These are phyloP conservation scores for Haematococcus lacustris DNA, from an alignment of 139 green algal genomes.

Conservation along the genomic window DNA sequence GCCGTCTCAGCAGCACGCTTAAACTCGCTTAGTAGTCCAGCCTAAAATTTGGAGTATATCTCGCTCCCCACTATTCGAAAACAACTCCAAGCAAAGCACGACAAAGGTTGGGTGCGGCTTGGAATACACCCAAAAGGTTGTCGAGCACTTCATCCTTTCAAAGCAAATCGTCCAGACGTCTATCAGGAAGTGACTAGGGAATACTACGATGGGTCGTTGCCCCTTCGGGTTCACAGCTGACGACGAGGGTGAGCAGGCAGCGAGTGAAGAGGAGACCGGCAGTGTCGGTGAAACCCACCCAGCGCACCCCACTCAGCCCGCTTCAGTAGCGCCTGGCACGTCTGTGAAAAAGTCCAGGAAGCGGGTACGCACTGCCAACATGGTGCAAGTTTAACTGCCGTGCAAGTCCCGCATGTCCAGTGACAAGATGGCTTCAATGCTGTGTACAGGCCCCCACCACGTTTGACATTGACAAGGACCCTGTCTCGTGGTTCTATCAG, in stretches of 20 bases:
- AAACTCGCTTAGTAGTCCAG: too few relatives aligned
- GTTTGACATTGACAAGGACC: conserved; percentile 29
- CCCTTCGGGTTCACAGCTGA: background rate
- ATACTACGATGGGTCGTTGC: background rate
- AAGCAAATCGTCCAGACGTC: too few relatives aligned
- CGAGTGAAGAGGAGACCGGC: background rate
- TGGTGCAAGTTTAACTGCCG: background rate
- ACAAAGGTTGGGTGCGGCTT: too few relatives aligned
- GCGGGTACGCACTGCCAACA: background rate
- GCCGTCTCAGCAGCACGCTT: too few relatives aligned
- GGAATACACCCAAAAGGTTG: too few relatives aligned
- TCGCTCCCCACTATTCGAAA: too few relatives aligned
- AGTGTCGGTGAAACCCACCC: background rate
- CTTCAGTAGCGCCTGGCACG: background rate
- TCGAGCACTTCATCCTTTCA: too few relatives aligned
- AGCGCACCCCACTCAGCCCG: background rate
- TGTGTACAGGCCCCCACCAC: background rate
- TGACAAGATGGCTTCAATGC: background rate
- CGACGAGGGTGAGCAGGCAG: background rate
- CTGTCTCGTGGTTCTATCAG: conserved; percentile 30
- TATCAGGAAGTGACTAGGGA: too few relatives aligned
- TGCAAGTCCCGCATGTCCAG: background rate
- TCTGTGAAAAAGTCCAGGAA: background rate
- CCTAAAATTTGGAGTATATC: too few relatives aligned
- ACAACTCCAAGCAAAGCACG: too few relatives aligned